These are phyloP conservation scores for Pinus albicaulis DNA, from an alignment of 75 land plant species.

Conservation along the genomic window DNA sequence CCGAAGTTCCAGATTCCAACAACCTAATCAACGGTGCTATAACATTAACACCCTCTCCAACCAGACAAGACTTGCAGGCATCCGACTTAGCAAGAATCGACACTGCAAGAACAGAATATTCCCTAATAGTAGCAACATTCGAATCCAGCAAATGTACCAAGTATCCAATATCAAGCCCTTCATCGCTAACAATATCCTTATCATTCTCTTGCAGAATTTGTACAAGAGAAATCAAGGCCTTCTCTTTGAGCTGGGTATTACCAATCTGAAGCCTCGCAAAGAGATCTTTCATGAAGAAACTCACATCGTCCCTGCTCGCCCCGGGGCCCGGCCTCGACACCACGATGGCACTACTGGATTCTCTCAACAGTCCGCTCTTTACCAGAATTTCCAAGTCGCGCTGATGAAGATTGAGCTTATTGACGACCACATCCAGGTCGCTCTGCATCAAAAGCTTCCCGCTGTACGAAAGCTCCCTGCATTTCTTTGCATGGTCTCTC, in stretches of 20 bases:
- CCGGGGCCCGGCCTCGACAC: constrained; percentile 33
- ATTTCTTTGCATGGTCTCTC: constrained; percentile 37
- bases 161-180: constrained; percentile 28
- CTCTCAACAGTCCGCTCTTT: constrained; percentile 31
- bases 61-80: constrained; percentile 30
- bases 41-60: constrained; percentile 35
- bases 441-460: constrained; percentile 92
- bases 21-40: constrained; percentile 53
- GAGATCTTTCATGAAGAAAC: constrained; percentile 55
- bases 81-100: constrained; percentile 46
- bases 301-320: constrained; percentile 35
- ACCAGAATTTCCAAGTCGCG: constrained; percentile 34
- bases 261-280: constrained; percentile 70
- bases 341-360: constrained; percentile 46
- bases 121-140: constrained; percentile 37
- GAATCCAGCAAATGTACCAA: constrained; percentile 56
- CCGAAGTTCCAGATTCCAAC: constrained; percentile 48
- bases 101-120: constrained; percentile 40
- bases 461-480: constrained; percentile 51
- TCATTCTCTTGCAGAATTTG: constrained; percentile 46
- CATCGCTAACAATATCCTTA: constrained; percentile 38
- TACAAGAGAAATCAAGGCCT: constrained; percentile 44
- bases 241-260: constrained; percentile 35
- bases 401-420: constrained; percentile 53
- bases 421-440: constrained; percentile 49